Conservation (phyloP, 331 rosid species). For the Phaseolus coccineus region DNA sequence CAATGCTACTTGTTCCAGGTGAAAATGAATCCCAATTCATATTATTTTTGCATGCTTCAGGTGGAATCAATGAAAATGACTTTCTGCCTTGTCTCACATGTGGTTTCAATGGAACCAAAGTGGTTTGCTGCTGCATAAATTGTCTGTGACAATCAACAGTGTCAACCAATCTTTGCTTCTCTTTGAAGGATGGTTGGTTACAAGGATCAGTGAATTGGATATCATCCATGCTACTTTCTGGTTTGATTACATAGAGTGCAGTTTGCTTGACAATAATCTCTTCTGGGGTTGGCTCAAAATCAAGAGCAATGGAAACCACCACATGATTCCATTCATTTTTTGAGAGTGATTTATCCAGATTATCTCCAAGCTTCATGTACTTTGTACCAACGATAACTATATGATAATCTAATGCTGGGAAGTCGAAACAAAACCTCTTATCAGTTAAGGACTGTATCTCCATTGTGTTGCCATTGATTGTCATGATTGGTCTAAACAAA, state of each 20-base stretch:
- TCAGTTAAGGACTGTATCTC: background rate
- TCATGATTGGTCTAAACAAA: background rate
- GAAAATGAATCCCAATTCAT: background rate
- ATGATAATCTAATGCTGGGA: background rate
- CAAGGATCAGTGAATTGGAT: background rate
- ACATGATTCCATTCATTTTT: slow-evolving; percentile 2
- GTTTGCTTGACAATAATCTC: background rate
- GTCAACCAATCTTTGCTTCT: background rate
- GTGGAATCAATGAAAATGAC: background rate
- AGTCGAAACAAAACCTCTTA: background rate
- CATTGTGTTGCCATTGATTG: background rate
- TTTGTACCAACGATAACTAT: background rate
- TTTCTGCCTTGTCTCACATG: background rate
- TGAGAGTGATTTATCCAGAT: background rate
- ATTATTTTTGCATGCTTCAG: background rate
- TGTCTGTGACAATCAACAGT: background rate
- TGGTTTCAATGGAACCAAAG: background rate
- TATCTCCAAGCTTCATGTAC: background rate
- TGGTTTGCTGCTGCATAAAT: background rate
- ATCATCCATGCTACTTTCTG: background rate
- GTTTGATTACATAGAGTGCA: background rate
- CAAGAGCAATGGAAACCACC: background rate
- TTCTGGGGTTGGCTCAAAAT: background rate
- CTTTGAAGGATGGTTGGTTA: background rate
- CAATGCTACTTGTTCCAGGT: background rate